Evolutionary conservation across 257 asterid genomes (phyloP).

Genomic region (Fraxinus anomala): DNA sequence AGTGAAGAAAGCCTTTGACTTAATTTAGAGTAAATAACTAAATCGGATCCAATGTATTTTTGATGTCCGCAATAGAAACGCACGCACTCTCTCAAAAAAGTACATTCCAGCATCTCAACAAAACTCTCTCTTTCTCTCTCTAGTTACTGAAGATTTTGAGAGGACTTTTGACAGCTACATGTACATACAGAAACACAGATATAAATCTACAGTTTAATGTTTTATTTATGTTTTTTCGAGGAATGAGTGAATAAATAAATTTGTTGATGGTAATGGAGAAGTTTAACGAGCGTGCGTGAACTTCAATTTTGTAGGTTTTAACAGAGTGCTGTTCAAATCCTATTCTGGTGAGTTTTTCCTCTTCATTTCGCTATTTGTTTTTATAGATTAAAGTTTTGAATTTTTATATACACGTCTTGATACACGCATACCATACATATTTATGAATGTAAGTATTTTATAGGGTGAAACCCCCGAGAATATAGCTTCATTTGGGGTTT

Average conservation of each 20-base stretch:
- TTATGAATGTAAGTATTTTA: conserved; percentile 21
- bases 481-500: conserved; percentile 26
- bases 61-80: conserved; percentile 71
- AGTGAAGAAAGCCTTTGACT: conserved; percentile 48
- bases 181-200: background rate
- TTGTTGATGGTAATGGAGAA: conserved; percentile 18
- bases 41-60: conserved; percentile 55
- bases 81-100: conserved; percentile 35
- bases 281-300: background rate
- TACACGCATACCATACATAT: background rate
- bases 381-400: conserved; percentile 19
- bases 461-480: conserved; percentile 26
- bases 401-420: background rate
- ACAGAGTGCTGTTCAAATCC: conserved; percentile 28
- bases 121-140: conserved; percentile 34
- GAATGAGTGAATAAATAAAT: conserved; percentile 21
- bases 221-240: conserved; percentile 19
- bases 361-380: conserved; percentile 4
- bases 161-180: conserved; percentile 31
- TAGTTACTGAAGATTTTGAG: conserved; percentile 21
- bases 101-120: conserved; percentile 32
- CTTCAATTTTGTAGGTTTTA: conserved; percentile 32
- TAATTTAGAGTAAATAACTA: conserved; percentile 35
- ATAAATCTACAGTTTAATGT: conserved; percentile 14
- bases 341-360: conserved; percentile 30